Percentiles rank a stretch among this genome's conserved stretches.
Conservation (phyloP, 1,284 basidiomycete genomes). For the Puccinia novopanici region DNA sequence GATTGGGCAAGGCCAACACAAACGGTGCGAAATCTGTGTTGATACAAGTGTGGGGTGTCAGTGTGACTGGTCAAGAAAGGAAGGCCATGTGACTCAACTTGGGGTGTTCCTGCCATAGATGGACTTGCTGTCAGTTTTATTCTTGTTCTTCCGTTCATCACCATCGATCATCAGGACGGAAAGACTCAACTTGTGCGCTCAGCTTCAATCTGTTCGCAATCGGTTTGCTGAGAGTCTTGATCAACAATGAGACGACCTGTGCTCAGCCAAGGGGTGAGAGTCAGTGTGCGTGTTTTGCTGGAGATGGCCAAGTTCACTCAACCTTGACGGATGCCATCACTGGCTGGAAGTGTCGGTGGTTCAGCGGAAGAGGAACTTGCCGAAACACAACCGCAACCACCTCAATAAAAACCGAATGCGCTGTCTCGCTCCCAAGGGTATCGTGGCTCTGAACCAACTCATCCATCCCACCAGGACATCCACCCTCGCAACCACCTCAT, state of each 20-base stretch:
- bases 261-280: background rate
- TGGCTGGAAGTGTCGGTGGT: background rate
- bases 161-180: background rate
- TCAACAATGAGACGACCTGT: constrained; percentile 36
- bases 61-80: background rate
- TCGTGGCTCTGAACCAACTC: background rate
- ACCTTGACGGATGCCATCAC: constrained; percentile 15
- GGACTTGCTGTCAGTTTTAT: too few species aligned
- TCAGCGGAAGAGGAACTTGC: background rate
- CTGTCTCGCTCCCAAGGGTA: background rate
- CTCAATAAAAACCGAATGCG: too few species aligned
- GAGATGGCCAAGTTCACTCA: background rate
- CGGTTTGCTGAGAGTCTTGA: constrained; percentile 44
- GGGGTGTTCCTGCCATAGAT: constrained; percentile 33
- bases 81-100: background rate
- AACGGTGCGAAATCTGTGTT: constrained; percentile 24
- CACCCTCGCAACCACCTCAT: background rate
- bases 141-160: too few species aligned
- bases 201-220: constrained; percentile 34
- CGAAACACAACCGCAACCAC: background rate
- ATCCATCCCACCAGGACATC: background rate
- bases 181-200: constrained; percentile 32
- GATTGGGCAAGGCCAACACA: constrained; percentile 44
- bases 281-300: background rate
- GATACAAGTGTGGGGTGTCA: background rate